phyloP scores from a whole-genome alignment of 371 early-diverging fungal species.

The Mortierella sp. region DNA sequence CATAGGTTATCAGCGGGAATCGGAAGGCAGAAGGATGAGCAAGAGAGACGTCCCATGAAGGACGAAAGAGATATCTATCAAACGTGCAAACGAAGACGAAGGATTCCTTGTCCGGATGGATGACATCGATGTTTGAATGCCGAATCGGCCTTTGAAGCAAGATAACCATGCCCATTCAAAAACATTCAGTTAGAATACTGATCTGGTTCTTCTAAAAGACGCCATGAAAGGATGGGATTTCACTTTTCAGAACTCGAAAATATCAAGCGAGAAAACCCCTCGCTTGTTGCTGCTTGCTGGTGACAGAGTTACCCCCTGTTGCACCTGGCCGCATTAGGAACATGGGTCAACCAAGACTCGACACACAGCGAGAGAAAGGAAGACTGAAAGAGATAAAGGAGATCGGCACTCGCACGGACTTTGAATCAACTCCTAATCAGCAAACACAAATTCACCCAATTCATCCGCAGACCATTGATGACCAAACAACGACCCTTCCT shows the following conservation, averaged over 20 bases:
- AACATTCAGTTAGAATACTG: slow-evolving; percentile 1
- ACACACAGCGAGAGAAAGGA: not conserved
- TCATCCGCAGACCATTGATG: not conserved
- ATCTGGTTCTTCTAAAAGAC: not conserved
- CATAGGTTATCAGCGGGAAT: slow-evolving; percentile 1
- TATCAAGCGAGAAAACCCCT: too few species aligned
- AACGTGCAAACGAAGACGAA: not conserved
- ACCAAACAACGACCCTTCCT: not conserved
- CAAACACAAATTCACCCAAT: not conserved
- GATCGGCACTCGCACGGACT: slow-evolving; percentile 10
- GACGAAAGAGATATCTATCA: not conserved
- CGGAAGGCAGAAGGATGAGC: not conserved
- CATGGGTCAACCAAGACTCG: not conserved
- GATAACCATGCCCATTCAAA: not conserved
- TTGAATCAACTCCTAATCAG: not conserved
- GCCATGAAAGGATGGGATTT: too few species aligned
- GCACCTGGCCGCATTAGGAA: too few species aligned
- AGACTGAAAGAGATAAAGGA: not conserved
- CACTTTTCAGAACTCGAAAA: too few species aligned
- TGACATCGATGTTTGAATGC: not conserved
- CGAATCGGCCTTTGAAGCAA: not conserved
- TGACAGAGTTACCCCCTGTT: too few species aligned
- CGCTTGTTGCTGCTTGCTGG: too few species aligned
- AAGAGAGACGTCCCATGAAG: not conserved
- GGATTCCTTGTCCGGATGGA: not conserved